Evolutionary conservation across 2,329 filamentous ascomycete species (phyloP).

Genomic region (Clonostachys solani): DNA sequence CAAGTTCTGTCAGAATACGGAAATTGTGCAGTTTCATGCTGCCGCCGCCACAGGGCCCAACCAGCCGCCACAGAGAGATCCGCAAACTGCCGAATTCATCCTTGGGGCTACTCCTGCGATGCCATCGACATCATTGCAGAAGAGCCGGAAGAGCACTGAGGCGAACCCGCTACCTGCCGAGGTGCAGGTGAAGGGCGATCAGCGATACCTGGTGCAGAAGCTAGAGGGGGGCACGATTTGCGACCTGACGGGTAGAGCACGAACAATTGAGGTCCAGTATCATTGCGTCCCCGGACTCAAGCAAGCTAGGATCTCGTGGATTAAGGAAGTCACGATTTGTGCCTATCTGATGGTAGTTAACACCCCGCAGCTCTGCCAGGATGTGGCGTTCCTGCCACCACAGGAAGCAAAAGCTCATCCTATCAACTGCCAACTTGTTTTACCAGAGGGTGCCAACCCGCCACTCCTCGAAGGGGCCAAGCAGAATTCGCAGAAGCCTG

Average conservation of each 20-base stretch:
- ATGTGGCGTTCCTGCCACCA: slow-evolving; percentile 80
- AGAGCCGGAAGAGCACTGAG: slow-evolving; percentile 14
- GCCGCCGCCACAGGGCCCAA: slow-evolving; percentile 63
- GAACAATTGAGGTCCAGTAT: slow-evolving; percentile 80
- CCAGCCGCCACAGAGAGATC: slow-evolving; percentile 74
- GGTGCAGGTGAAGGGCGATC: slow-evolving; percentile 77
- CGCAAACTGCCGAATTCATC: slow-evolving; percentile 69
- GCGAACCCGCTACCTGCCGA: slow-evolving; percentile 45
- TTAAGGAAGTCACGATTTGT: slow-evolving; percentile 89
- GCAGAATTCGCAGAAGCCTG: background rate
- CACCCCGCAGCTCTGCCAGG: slow-evolving; percentile 81
- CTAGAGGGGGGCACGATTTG: slow-evolving; percentile 77
- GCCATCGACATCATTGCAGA: slow-evolving; percentile 15
- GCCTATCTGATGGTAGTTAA: slow-evolving; percentile 91
- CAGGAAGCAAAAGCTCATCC: slow-evolving; percentile 71
- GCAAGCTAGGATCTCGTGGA: slow-evolving; percentile 78
- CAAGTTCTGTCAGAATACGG: slow-evolving; percentile 84
- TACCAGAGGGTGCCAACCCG: slow-evolving; percentile 39
- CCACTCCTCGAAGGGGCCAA: slow-evolving; percentile 22
- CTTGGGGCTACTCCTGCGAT: slow-evolving; percentile 54
- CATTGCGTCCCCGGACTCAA: slow-evolving; percentile 73
- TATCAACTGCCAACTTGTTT: slow-evolving; percentile 72
- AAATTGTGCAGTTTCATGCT: slow-evolving; percentile 89
- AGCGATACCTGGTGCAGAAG: slow-evolving; percentile 80
- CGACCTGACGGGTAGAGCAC: slow-evolving; percentile 76